A percentile compares a stretch with the other conserved stretches of the same genome.
These are phyloP conservation scores for Colletotrichum trifolii DNA, from an alignment of 2,329 filamentous ascomycete genomes.

Conservation along the genomic window DNA sequence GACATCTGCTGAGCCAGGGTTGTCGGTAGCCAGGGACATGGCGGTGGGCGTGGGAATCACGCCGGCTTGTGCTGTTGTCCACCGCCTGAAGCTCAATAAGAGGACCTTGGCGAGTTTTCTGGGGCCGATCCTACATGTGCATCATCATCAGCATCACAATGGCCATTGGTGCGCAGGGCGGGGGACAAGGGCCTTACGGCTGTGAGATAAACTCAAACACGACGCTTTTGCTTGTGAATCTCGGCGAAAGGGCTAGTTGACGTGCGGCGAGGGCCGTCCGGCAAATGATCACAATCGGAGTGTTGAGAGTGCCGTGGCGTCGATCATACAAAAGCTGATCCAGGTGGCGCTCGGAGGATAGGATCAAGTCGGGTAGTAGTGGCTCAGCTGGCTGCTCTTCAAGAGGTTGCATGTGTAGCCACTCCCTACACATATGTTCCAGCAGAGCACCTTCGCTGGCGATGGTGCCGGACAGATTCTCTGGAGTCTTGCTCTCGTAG, in stretches of 20 bases:
- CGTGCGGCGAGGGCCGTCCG: slow-evolving; percentile 45
- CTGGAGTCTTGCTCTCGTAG: background rate
- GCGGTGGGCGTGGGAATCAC: slow-evolving; percentile 2
- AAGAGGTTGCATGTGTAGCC: slow-evolving; percentile 46
- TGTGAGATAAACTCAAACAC: slow-evolving; percentile 53
- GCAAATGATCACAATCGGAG: slow-evolving; percentile 45
- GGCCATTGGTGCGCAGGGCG: background rate
- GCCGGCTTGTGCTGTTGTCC: slow-evolving; percentile 36
- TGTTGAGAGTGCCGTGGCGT: background rate
- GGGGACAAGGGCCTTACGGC: slow-evolving; percentile 43
- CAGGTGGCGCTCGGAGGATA: slow-evolving; percentile 38
- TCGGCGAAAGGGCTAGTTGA: slow-evolving; percentile 36
- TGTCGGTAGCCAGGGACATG: background rate
- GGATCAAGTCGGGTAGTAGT: slow-evolving; percentile 41
- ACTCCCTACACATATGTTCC: slow-evolving; percentile 45
- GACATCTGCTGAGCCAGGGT: no score
- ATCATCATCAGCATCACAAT: background rate
- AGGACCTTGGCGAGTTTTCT: slow-evolving; percentile 50
- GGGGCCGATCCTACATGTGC: slow-evolving; percentile 45
- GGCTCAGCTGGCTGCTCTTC: slow-evolving; percentile 20
- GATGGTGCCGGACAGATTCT: slow-evolving; percentile 9
- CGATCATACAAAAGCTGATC: slow-evolving; percentile 13
- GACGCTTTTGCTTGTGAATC: slow-evolving; percentile 38
- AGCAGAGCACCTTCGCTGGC: slow-evolving; percentile 36
- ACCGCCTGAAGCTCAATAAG: slow-evolving; percentile 41